These are phyloP conservation scores for Fraxinus pennsylvanica DNA, from an alignment of 257 asterid genomes.

Conservation along the genomic window DNA sequence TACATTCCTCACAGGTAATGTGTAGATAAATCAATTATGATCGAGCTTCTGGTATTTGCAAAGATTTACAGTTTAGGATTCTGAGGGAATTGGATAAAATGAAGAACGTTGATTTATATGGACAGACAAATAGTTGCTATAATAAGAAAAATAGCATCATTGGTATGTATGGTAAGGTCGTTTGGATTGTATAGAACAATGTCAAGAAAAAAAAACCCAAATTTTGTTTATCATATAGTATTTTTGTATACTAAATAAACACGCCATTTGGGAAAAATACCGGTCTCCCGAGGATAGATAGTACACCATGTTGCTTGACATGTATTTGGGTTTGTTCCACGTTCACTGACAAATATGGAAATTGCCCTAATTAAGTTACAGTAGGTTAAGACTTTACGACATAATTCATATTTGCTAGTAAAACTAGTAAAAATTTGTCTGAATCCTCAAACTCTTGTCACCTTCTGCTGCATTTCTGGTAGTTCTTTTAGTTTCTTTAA, in stretches of 20 bases:
- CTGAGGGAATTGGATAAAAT: not conserved
- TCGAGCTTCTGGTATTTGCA: not conserved
- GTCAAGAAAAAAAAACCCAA: not conserved
- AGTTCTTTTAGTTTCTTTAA: not conserved
- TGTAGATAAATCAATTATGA: not conserved
- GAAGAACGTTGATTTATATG: not conserved
- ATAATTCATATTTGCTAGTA: not conserved
- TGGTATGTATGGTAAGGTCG: not conserved
- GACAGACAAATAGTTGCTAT: not conserved
- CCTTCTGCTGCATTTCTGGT: constrained; percentile 5
- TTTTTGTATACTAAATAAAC: not conserved
- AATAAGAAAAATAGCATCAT: not conserved
- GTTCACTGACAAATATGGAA: not conserved
- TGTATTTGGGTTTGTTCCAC: not conserved
- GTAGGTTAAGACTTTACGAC: not conserved
- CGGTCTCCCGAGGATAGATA: not conserved
- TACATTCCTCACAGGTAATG: constrained; percentile 66
- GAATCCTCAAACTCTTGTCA: not conserved
- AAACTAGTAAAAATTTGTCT: not conserved
- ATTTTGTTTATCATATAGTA: not conserved
- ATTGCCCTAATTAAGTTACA: not conserved
- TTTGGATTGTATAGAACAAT: not conserved
- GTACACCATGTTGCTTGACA: not conserved
- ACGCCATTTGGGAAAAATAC: not conserved
- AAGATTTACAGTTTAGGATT: not conserved